Base-by-base conservation (phyloP, 1,284 basidiomycete species). In the Inonotus obliquus region DNA sequence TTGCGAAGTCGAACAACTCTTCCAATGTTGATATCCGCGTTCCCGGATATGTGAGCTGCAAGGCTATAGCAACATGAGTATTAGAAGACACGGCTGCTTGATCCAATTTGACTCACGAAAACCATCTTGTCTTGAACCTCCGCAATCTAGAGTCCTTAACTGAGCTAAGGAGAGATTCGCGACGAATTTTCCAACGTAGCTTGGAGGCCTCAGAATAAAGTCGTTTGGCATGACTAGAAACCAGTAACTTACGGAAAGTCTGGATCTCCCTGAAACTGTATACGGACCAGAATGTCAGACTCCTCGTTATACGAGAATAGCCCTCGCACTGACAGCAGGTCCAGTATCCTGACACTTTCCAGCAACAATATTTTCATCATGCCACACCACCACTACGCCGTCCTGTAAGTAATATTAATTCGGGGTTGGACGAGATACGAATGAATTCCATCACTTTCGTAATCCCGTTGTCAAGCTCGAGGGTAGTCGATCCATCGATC, bases 381-480 rank as follows among this genome's bases (percentile, higher is more conserved):
- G 90, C 87, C 88, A 92, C 2, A 92, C 87, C 45, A 92, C 77
- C 10, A 88, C 84, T 49, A 82, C 79, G 13, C 86, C 87, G 69
- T 92, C 89, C 84, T 89, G 68, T 4, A 32, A 32, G 5, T 11
- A 32, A 19, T 35, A 19, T 19, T 44, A 44, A 44, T 44, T 13
- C 32, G 32, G 32, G 19, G 41, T 44, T 2, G 14, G 7, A 6
- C 1, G 17, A 11, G 14, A 44, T 11, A 39, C 10, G 19, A 44
- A 44, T 19, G 6, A 14, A 23, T 19, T 23, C 29, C 67, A 71
- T 65, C 55, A 83, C 86, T 75, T 83, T 83, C 1, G 89, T 89
- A 59, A 91, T 79, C 4, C 86, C 87, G 68, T 89, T 88, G 72
- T 92, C 91, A 64, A 92, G 72, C 72, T 92, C 90, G 23, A 93